phyloP scores from a whole-genome alignment of 805 yeast species.

The Spathaspora gorwiae region DNA sequence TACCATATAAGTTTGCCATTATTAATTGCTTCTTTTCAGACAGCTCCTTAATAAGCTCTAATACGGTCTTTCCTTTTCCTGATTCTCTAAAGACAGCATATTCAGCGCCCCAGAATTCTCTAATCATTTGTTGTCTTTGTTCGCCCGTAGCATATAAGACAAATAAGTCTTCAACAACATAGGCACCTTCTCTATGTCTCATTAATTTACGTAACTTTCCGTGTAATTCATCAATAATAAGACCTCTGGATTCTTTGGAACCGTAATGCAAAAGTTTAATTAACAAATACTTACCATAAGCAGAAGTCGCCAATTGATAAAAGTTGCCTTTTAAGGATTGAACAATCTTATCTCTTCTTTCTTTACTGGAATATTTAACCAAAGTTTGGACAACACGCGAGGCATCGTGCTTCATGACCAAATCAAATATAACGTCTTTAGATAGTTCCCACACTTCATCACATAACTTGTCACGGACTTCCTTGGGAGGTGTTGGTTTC shows the following conservation, averaged over 20 bases:
- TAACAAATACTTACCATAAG: constrained; percentile 89
- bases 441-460: constrained; percentile 82
- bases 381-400: constrained; percentile 93
- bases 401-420: constrained; percentile 93
- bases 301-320: constrained; percentile 80
- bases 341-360: constrained; percentile 69
- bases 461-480: constrained; percentile 69
- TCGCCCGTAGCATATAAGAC: constrained; percentile 79
- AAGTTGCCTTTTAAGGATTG: constrained; percentile 66
- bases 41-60: constrained; percentile 61
- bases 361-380: constrained; percentile 78
- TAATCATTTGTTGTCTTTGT: constrained; percentile 84
- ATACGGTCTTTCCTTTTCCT: constrained; percentile 57
- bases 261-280: constrained; percentile 92
- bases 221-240: constrained; percentile 78
- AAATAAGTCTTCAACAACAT: constrained; percentile 89
- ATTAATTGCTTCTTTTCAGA: constrained; percentile 77
- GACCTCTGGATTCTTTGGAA: constrained; percentile 68
- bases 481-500: constrained; percentile 74
- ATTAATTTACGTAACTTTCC: constrained; percentile 87
- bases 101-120: constrained; percentile 96
- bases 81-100: constrained; percentile 84
- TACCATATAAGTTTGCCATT: constrained; percentile 69
- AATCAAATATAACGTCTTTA: constrained; percentile 70
- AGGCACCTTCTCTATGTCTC: constrained; percentile 98